Evolutionary conservation across 2,329 filamentous ascomycete genomes (phyloP).

Genomic region (Pestalotiopsis fici): DNA sequence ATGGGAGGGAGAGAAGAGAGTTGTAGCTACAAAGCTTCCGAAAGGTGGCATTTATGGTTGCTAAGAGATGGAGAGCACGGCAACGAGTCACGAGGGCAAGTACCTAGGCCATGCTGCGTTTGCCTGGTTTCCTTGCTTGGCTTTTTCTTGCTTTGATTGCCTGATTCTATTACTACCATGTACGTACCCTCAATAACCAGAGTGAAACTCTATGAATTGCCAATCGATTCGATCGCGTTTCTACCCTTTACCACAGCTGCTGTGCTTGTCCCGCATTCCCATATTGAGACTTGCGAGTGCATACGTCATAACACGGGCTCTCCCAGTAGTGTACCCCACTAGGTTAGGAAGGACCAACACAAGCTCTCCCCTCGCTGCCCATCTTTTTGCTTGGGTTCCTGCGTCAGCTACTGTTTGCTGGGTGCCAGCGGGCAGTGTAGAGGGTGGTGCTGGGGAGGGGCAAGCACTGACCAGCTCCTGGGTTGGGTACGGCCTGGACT

Average conservation of each 20-base stretch:
- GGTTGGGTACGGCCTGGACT: background rate
- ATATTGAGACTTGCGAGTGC: constrained; percentile 1
- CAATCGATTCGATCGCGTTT: constrained; percentile 2
- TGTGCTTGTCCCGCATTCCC: background rate
- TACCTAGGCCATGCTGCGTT: background rate
- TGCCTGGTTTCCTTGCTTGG: constrained; percentile 1
- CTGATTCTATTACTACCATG: background rate
- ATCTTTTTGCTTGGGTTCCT: constrained; percentile 2
- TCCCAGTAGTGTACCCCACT: background rate
- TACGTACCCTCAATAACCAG: background rate
- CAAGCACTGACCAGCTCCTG: too few relatives aligned
- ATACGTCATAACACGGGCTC: constrained; percentile 5
- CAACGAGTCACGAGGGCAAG: background rate
- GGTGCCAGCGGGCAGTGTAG: too few relatives aligned
- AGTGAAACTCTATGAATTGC: background rate
- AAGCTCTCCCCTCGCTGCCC: background rate
- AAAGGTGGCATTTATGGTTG: constrained; percentile 3
- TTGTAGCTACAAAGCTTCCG: background rate
- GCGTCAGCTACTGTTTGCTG: background rate
- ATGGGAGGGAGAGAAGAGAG: background rate
- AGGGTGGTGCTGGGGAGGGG: too few relatives aligned
- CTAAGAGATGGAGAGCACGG: background rate
- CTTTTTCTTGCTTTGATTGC: background rate
- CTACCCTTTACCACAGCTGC: background rate
- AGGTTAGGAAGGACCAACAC: background rate